Evolutionary conservation across 345 rosid genomes (phyloP), one percentile per base, ranked within the genome.

Genomic region (Eucalyptus dawsonii): DNA sequence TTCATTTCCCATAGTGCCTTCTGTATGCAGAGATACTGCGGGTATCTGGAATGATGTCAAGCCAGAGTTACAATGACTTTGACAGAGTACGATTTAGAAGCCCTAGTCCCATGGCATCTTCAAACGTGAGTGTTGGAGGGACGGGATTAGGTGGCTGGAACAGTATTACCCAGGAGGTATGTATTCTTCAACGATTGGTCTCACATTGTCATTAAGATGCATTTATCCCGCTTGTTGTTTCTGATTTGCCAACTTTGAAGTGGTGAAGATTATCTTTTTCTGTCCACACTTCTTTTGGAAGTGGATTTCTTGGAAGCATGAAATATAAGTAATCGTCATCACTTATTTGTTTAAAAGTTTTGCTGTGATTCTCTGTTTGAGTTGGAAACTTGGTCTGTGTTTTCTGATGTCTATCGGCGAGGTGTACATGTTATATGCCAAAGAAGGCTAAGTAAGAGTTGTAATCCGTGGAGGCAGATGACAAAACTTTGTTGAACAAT

Each of bases 91-190:
- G 98, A 89, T 97, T 96, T 91, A 94, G 99, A 94, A 97, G 98
- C 90, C 98, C 99, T 42, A 96, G 99, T 93, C 99, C 99, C 85
- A 96, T 97, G 98, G 96, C 98, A 91, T 96, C 99, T 91, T 96
- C 99, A 86, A 95, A 93, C 91, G 94, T 93, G 80, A 95, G 93
- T 91, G 95, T 92, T 92, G 90, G 94, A 17, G 95, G 97, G 87
- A 87, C 95, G 31, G 95, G 97, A 80, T 92, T 95, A 89, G 92
- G 97, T 80, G 93, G 95, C 87, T 96, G 98, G 99, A 96, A 94
- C 93, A 94, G 96, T 87, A 92, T 95, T 92, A 94, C 96, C 42
- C 97, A 93, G 89, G 99, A 96, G 98, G 99, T 96, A 92, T 54
- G 88, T 89, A 11, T 51, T 8, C 14, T 34, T 87, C 90, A 86